Percentiles rank a stretch among this genome's conserved stretches.
These are phyloP conservation scores for Phlyctochytrium bullatum DNA, from an alignment of 192 early-diverging fungal species.

Conservation along the genomic window DNA sequence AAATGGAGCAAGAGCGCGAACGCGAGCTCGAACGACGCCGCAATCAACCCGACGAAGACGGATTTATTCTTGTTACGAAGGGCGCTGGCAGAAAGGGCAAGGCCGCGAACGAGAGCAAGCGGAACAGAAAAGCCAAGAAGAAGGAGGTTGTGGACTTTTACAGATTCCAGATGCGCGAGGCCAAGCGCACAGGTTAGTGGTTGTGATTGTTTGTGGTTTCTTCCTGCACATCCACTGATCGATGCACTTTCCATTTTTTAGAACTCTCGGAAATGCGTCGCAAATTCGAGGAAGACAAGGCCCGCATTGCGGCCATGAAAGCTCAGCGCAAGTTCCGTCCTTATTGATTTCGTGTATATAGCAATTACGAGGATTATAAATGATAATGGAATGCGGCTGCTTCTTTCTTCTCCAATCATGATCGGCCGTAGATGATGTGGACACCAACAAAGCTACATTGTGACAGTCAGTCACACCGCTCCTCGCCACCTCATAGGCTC, in stretches of 20 bases:
- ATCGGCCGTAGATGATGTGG: too few species aligned
- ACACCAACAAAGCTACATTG: too few species aligned
- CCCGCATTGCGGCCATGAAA: conserved; percentile 75
- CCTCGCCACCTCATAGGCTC: too few species aligned
- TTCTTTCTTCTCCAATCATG: too few species aligned
- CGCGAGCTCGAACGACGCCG: conserved; percentile 59
- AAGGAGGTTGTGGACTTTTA: conserved; percentile 93
- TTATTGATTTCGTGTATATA: background rate
- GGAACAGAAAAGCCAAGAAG: conserved; percentile 51
- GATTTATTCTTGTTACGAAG: conserved; percentile 82
- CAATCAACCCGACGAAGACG: conserved; percentile 89
- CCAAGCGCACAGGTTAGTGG: conserved; percentile 66
- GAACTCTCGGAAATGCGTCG: conserved; percentile 84
- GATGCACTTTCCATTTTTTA: too few species aligned
- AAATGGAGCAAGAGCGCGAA: conserved; percentile 59
- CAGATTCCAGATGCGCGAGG: conserved; percentile 92
- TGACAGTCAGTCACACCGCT: too few species aligned
- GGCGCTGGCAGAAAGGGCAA: conserved; percentile 62
- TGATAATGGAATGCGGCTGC: too few species aligned
- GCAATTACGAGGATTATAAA: too few species aligned
- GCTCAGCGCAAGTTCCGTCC: conserved; percentile 51
- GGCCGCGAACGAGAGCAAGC: conserved; percentile 44
- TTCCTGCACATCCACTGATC: conserved; percentile 12
- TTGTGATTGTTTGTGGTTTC: conserved; percentile 4
- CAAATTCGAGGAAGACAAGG: conserved; percentile 93